Evolutionary conservation across 371 early-diverging fungal species (phyloP).

Genomic region (Lichtheimia ramosa): DNA sequence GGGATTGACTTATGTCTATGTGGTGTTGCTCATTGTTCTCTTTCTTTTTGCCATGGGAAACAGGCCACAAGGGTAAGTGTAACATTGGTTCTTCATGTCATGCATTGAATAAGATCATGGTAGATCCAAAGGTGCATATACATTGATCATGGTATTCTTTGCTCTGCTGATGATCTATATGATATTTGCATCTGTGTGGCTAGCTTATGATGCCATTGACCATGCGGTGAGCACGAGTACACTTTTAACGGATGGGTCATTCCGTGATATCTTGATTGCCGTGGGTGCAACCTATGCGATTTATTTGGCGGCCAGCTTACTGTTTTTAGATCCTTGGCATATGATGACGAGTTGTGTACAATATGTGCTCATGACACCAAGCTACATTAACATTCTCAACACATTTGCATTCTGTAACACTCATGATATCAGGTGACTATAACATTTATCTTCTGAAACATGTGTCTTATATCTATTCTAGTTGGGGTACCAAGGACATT

Average conservation of each 20-base stretch:
- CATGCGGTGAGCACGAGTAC: slow-evolving; percentile 11
- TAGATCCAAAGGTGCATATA: slow-evolving; percentile 40
- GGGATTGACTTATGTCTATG: slow-evolving; percentile 59
- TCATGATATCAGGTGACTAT: slow-evolving; percentile 74
- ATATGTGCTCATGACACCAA: slow-evolving; percentile 84
- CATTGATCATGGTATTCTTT: slow-evolving; percentile 54
- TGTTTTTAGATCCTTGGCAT: slow-evolving; percentile 94
- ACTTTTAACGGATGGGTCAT: slow-evolving; percentile 48
- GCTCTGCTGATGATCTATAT: slow-evolving; percentile 56
- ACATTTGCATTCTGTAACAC: slow-evolving; percentile 94
- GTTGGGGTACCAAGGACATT: slow-evolving; percentile 95
- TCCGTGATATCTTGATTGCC: slow-evolving; percentile 85
- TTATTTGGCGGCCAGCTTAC: slow-evolving; percentile 70
- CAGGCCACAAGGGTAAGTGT: slow-evolving; percentile 69
- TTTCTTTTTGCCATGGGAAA: slow-evolving; percentile 80
- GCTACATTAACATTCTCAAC: slow-evolving; percentile 84
- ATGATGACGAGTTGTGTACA: slow-evolving; percentile 88
- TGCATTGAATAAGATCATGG: neutral
- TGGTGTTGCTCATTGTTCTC: slow-evolving; percentile 42
- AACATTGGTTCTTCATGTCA: too few relatives aligned
- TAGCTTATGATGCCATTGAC: slow-evolving; percentile 28
- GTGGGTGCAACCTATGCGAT: slow-evolving; percentile 82
- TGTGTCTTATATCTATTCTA: slow-evolving; percentile 6
- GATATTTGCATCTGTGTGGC: slow-evolving; percentile 52
- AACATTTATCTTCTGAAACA: neutral